A percentile compares a stretch with the other conserved stretches of the same genome.
phyloP scores from a whole-genome alignment of 2,329 filamentous ascomycete species.

The Triangularia setosa region DNA sequence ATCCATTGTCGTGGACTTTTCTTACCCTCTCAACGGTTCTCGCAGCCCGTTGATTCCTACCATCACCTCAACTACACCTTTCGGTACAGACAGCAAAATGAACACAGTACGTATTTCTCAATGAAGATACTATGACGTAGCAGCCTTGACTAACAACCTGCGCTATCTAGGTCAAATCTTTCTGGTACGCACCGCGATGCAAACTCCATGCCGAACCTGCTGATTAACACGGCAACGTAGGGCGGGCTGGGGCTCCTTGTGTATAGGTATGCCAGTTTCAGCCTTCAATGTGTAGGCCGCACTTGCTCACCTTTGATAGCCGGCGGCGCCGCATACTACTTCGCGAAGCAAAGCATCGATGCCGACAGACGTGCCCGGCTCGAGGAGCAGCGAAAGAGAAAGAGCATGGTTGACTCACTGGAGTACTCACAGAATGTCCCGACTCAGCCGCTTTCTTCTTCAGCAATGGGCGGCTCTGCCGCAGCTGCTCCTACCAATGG shows the following conservation, averaged over 20 bases:
- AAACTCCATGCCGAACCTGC: conserved; percentile 14
- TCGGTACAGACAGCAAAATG: conserved; percentile 37
- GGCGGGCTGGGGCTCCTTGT: conserved; percentile 88
- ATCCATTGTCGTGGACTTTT: neutral
- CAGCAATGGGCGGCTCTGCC: conserved; percentile 35
- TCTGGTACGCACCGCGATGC: conserved; percentile 49
- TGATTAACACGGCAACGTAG: conserved; percentile 41
- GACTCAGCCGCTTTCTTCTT: conserved; percentile 32
- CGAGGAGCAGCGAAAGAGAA: conserved; percentile 63
- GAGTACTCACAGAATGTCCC: conserved; percentile 44
- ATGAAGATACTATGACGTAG: neutral
- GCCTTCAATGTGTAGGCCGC: conserved; percentile 4
- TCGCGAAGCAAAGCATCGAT: conserved; percentile 92
- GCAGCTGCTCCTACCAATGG: conserved; percentile 36
- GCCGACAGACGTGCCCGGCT: conserved; percentile 74
- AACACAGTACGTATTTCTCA: conserved; percentile 48
- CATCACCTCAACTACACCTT: neutral
- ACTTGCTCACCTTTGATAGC: conserved; percentile 46
- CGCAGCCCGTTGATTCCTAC: neutral
- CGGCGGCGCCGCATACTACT: conserved; percentile 89
- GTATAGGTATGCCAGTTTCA: conserved; percentile 58
- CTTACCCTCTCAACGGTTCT: neutral
- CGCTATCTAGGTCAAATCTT: conserved; percentile 55
- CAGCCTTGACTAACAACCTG: conserved; percentile 6
- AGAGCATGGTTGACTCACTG: conserved; percentile 53